A percentile compares a stretch with the other conserved stretches of the same genome.
Evolutionary conservation across 1,284 basidiomycete genomes (phyloP).

Genomic region (Trichosporon ovoides): DNA sequence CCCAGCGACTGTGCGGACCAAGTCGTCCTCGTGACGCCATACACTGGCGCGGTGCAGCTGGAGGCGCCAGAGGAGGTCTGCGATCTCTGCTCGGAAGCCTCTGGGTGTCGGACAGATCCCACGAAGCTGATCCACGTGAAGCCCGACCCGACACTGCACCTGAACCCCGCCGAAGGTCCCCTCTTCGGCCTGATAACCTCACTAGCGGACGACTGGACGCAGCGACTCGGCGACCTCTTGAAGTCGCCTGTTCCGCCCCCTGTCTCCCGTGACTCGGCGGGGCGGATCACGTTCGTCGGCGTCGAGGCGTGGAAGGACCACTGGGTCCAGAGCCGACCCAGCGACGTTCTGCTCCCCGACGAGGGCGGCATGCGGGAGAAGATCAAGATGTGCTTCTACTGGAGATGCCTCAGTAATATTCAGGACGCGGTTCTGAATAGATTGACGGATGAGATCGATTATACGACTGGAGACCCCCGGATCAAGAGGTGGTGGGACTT

Average conservation of each 20-base stretch:
- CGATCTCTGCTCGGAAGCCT: background rate
- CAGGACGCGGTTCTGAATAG: background rate
- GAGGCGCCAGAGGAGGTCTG: background rate
- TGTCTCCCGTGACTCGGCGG: background rate
- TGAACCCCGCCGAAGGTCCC: background rate
- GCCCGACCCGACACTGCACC: background rate
- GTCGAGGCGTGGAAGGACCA: background rate
- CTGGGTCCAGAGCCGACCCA: background rate
- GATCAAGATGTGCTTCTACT: constrained; percentile 4
- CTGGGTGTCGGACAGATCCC: background rate
- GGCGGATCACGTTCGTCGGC: background rate
- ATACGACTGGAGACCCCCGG: background rate
- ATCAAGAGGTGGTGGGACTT: constrained; percentile 3
- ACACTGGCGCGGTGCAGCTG: background rate
- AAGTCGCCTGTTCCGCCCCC: background rate
- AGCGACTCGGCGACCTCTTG: background rate
- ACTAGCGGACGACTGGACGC: background rate
- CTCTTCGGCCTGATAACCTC: background rate
- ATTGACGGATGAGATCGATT: background rate
- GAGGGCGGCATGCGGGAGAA: background rate
- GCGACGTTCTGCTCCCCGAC: background rate
- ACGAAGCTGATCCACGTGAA: background rate
- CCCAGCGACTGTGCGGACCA: background rate
- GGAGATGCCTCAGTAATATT: background rate
- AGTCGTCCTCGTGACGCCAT: background rate